Evolutionary conservation across 495 filamentous ascomycete genomes (phyloP).

Genomic region (Aspergillus campestris): DNA sequence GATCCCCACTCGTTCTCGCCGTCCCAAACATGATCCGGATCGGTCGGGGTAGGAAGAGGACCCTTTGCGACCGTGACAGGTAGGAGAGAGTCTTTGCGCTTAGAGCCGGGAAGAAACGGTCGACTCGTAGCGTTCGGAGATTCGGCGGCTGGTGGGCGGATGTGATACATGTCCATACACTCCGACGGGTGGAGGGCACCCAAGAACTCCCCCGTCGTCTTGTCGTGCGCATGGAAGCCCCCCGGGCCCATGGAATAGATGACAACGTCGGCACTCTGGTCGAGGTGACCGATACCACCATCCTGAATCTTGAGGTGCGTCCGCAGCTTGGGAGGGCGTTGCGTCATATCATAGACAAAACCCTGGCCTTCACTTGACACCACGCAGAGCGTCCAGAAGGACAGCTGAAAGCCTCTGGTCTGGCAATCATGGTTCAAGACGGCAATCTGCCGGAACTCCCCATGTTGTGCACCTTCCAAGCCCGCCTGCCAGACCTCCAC

Average conservation of each 20-base stretch:
- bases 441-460: conserved; percentile 31
- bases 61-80: conserved; percentile 21
- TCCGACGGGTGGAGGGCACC: conserved; percentile 23
- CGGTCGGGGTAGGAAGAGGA: conserved; percentile 17
- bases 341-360: conserved; percentile 35
- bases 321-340: conserved; percentile 23
- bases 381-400: conserved; percentile 31
- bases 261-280: conserved; percentile 28
- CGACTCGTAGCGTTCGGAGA: conserved; percentile 8
- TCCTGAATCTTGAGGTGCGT: conserved; percentile 24
- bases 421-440: conserved; percentile 28
- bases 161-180: conserved; percentile 24
- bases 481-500: conserved; percentile 32
- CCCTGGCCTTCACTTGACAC: conserved; percentile 31
- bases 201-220: conserved; percentile 19
- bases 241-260: conserved; percentile 32
- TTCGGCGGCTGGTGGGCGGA: conserved; percentile 13
- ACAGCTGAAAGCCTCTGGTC: conserved; percentile 34
- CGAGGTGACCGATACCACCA: conserved; percentile 29
- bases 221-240: conserved; percentile 29
- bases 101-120: conserved; percentile 5
- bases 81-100: conserved; percentile 15
- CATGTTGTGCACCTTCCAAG: conserved; percentile 20
- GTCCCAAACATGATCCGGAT: conserved; percentile 21
- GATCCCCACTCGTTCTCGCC: conserved; percentile 33